These are phyloP conservation scores for Heliamphora pulchella DNA, from an alignment of 179 eudicot genomes.

Conservation along the genomic window DNA sequence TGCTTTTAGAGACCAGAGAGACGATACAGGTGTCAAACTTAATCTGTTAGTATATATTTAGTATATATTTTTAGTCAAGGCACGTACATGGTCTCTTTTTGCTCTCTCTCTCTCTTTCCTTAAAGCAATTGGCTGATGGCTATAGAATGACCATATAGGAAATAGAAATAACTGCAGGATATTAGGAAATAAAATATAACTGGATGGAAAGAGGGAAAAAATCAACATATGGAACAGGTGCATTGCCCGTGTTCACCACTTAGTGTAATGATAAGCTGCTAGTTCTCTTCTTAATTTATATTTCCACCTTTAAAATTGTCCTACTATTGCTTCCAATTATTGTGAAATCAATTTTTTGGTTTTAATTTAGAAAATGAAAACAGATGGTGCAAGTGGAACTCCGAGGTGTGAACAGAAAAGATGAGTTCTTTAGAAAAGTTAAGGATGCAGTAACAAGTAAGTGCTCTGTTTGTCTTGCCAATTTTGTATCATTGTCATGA, in stretches of 20 bases:
- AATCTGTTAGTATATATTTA: not conserved
- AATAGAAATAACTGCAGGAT: too few relatives aligned
- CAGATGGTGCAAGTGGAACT: conserved; percentile 76
- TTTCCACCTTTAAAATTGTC: not conserved
- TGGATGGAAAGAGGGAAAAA: not conserved
- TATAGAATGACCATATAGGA: not conserved
- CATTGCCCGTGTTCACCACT: not conserved
- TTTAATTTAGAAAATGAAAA: conserved; percentile 20
- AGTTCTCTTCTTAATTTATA: not conserved
- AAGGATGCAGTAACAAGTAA: conserved; percentile 59
- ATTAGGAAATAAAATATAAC: not conserved
- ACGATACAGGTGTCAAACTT: too few relatives aligned
- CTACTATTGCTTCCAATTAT: not conserved
- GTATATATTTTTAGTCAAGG: not conserved
- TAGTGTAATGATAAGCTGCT: conserved; percentile 3
- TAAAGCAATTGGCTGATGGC: not conserved
- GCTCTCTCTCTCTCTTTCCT: not conserved
- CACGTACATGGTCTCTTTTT: not conserved
- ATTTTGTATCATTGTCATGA: conserved; percentile 2
- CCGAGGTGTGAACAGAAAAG: conserved; percentile 47
- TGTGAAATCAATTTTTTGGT: not conserved
- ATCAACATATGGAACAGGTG: not conserved
- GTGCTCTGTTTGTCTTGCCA: conserved; percentile 17
- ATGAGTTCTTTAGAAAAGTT: conserved; percentile 52
- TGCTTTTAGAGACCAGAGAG: too few relatives aligned